phyloP scores from a whole-genome alignment of 495 filamentous ascomycete genomes.

The Talaromyces proteolyticus region DNA sequence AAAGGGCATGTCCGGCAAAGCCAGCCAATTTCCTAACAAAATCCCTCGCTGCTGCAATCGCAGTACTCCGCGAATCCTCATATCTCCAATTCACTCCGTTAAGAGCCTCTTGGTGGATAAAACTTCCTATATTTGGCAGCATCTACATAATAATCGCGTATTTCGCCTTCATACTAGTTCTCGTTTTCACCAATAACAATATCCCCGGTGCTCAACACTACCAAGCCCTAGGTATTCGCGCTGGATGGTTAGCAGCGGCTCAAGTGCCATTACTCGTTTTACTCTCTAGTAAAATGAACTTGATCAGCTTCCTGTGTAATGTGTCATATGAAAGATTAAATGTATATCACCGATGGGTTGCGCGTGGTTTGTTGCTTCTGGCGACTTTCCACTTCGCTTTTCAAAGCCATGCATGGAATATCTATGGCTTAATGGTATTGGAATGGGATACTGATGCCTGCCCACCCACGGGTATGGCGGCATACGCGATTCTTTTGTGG shows the following conservation, averaged over 20 bases:
- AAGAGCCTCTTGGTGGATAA: background rate
- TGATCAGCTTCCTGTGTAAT: constrained; percentile 61
- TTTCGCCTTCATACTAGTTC: background rate
- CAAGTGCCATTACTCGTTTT: constrained; percentile 79
- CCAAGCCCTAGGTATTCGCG: constrained; percentile 55
- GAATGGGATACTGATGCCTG: constrained; percentile 59
- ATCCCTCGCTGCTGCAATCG: background rate
- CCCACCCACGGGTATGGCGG: constrained; percentile 61
- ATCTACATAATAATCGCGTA: background rate
- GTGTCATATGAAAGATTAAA: constrained; percentile 70
- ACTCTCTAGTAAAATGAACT: constrained; percentile 69
- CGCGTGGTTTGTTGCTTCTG: constrained; percentile 66
- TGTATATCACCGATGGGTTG: constrained; percentile 78
- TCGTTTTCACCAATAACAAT: background rate
- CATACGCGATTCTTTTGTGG: constrained; percentile 71
- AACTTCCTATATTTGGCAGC: background rate
- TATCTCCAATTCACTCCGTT: background rate
- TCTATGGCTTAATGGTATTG: constrained; percentile 52
- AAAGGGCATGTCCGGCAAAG: background rate
- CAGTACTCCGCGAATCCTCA: background rate
- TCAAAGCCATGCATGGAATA: constrained; percentile 63
- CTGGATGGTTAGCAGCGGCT: constrained; percentile 66
- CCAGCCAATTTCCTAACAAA: background rate
- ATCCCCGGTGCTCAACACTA: background rate
- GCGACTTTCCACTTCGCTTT: constrained; percentile 68